Conservation (phyloP, 768 basidiomycete species). For the Mycena epipterygia region DNA sequence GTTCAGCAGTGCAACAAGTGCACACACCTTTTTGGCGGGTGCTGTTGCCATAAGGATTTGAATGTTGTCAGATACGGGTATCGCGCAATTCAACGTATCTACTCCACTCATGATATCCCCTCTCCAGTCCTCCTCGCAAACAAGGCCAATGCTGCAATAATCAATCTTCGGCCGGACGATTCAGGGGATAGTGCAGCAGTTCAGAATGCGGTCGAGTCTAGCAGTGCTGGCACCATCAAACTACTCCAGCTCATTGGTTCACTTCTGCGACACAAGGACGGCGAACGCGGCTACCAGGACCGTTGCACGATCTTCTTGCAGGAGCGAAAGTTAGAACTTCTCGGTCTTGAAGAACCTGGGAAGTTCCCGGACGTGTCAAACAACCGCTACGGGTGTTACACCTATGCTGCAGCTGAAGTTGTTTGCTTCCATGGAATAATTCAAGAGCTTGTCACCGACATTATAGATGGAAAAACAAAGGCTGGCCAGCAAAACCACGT, state of each 20-base stretch:
- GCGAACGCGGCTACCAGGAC: slow-evolving; percentile 12
- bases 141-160: slow-evolving; percentile 42
- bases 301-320: slow-evolving; percentile 25
- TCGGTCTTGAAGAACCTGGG: slow-evolving; percentile 2
- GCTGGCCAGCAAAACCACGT: slow-evolving; percentile 36
- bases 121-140: slow-evolving; percentile 42
- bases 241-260: slow-evolving; percentile 39
- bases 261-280: slow-evolving; percentile 45
- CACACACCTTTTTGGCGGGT: slow-evolving; percentile 43
- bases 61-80: slow-evolving; percentile 44
- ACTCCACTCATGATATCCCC: slow-evolving; percentile 6
- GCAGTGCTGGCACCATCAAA: slow-evolving; percentile 43
- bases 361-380: slow-evolving; percentile 37
- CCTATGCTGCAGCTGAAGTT: too few relatives aligned
- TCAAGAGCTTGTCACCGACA: slow-evolving; percentile 29
- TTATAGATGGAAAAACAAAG: slow-evolving; percentile 35
- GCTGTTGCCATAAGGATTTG: slow-evolving; percentile 49
- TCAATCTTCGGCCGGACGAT: slow-evolving; percentile 10
- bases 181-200: slow-evolving; percentile 27
- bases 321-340: slow-evolving; percentile 21
- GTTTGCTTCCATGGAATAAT: neutral
- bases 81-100: neutral
- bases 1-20: neutral
- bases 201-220: slow-evolving; percentile 36
- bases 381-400: neutral